These are phyloP conservation scores for Larix kaempferi DNA, from an alignment of 75 land plant species.

Conservation along the genomic window DNA sequence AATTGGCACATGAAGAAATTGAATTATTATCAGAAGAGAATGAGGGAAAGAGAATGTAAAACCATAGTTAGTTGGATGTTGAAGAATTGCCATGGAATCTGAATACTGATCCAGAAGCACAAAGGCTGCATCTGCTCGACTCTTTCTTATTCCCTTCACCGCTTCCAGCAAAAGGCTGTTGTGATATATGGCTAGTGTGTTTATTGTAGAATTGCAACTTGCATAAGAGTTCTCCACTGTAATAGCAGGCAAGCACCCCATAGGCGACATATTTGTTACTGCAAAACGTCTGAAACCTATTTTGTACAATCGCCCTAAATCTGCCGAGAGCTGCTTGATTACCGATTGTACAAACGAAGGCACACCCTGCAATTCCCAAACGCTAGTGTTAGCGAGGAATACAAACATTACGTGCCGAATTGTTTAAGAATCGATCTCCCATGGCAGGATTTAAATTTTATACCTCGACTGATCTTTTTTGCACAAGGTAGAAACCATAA, in stretches of 20 bases:
- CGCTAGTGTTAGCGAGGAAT: too few species aligned
- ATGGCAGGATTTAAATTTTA: too few species aligned
- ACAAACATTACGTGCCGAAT: too few species aligned
- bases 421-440: too few species aligned
- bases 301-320: conserved; percentile 14
- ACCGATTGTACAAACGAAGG: neutral
- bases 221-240: conserved; percentile 6
- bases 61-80: too few species aligned
- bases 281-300: conserved; percentile 23
- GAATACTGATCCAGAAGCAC: too few species aligned
- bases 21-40: too few species aligned
- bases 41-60: too few species aligned
- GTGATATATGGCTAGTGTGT: conserved; percentile 7
- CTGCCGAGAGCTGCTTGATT: neutral
- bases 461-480: neutral
- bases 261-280: conserved; percentile 24
- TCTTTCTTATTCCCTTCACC: conserved; percentile 6
- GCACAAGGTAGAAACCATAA: conserved; percentile 13
- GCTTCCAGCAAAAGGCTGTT: conserved; percentile 10
- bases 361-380: neutral
- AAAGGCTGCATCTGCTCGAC: neutral
- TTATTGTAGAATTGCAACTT: conserved; percentile 1
- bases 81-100: too few species aligned
- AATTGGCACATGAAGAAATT: too few species aligned
- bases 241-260: conserved; percentile 30